These are phyloP conservation scores for Aspergillus sp. DNA, from an alignment of 2,329 filamentous ascomycete species.

Conservation along the genomic window DNA sequence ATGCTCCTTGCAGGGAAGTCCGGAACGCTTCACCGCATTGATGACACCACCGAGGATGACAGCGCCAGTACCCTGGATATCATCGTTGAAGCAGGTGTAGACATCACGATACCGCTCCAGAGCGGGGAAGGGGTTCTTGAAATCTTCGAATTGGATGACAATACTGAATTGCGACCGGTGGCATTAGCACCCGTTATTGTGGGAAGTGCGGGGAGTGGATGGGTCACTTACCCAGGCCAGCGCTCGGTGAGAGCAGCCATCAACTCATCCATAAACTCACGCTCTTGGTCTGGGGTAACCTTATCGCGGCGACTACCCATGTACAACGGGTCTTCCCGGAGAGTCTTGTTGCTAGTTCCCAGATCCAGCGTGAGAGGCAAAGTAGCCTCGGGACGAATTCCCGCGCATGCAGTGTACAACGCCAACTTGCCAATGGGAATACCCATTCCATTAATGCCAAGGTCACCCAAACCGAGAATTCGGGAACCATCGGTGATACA, in stretches of 20 bases:
- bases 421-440: conserved; percentile 96
- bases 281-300: conserved; percentile 70
- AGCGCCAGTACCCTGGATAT: conserved; percentile 94
- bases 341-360: conserved; percentile 59
- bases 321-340: conserved; percentile 79
- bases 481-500: conserved; percentile 95
- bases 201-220: conserved; percentile 46
- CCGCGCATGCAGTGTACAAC: conserved; percentile 91
- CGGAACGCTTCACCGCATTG: conserved; percentile 74
- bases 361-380: conserved; percentile 60
- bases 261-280: conserved; percentile 93
- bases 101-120: conserved; percentile 81
- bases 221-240: conserved; percentile 57
- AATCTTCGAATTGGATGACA: conserved; percentile 93
- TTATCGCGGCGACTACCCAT: conserved; percentile 84
- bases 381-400: conserved; percentile 74
- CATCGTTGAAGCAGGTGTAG: conserved; percentile 97
- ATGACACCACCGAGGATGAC: conserved; percentile 84
- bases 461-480: conserved; percentile 84
- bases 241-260: conserved; percentile 83
- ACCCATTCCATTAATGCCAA: conserved; percentile 95
- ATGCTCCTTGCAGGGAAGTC: conserved; percentile 81
- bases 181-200: conserved; percentile 16
- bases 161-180: conserved; percentile 42
- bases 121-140: conserved; percentile 95